Conservation (phyloP, 257 asterid genomes). For the Echium plantagineum region DNA sequence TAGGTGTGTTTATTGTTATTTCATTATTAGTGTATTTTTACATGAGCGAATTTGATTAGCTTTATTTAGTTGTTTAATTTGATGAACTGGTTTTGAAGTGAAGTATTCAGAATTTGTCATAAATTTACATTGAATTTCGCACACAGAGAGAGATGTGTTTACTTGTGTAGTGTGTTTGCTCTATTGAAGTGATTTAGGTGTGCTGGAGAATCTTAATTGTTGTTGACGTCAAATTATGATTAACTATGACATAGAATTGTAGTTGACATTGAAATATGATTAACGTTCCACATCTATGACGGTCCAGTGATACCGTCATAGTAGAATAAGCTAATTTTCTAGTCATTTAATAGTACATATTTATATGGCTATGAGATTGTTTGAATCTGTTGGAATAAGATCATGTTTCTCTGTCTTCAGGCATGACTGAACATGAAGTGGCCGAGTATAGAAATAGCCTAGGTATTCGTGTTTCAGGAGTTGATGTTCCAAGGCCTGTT, state of each 20-base stretch:
- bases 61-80: not conserved
- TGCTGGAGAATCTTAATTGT: too few relatives aligned
- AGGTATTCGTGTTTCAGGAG: constrained; percentile 89
- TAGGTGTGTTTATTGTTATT: not conserved
- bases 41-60: too few relatives aligned
- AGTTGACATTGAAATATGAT: too few relatives aligned
- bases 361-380: too few relatives aligned
- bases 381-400: too few relatives aligned
- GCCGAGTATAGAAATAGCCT: constrained; percentile 57
- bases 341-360: too few relatives aligned
- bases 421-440: constrained; percentile 73
- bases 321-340: not conserved
- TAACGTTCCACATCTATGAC: not conserved
- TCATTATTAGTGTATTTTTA: too few relatives aligned
- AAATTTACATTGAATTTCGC: too few relatives aligned
- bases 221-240: too few relatives aligned
- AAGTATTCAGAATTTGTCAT: not conserved
- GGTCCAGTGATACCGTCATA: not conserved
- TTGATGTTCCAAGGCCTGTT: constrained; percentile 84
- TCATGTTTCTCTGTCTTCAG: constrained; percentile 25
- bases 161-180: too few relatives aligned
- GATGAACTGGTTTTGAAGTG: not conserved
- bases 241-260: not conserved
- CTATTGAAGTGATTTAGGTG: too few relatives aligned
- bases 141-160: not conserved